Evolutionary conservation across 129 eudicot species (phyloP), one percentile per base, ranked within the genome.

Genomic region (Lonicera japonica): DNA sequence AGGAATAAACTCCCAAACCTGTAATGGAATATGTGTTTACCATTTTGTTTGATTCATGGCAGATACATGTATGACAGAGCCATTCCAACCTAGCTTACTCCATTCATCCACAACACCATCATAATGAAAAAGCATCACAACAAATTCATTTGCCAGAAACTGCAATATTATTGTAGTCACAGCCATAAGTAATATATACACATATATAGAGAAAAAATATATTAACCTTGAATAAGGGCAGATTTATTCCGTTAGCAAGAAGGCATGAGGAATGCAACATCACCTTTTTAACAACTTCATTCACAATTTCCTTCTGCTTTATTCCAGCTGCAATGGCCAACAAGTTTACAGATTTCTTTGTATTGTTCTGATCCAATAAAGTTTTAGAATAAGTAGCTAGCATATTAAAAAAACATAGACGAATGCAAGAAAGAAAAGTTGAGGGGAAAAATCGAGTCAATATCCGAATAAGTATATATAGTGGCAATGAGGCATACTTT

Each of bases 291-390:
- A 91, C 77, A 53, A 91, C 77, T 64, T 70, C 66, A 54, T 87
- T 52, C 36, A 87, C 96, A 43, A 87, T 48, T 50, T 58, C 19
- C 58, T 84, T 87, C 69, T 91, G 98, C 79, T 87, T 91, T 64
- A 87, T 73, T 74, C 98, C 98, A 51, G 79, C 98, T 54, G 98
- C 82, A 67, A 91, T 58, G 54, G 95, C 98, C 77, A 91, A 73
- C 74, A 91, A 76, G 69, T 73, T 87, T 39, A 29, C 55, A 3
- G 88, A 66, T 47, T 41, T 64, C 52, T 61, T 53, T 54, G 81
- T 43, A 43, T 60, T 73, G 19, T 43, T 73, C 94, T 87, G 80
- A 47, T 53, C 54, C 8, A 48, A 51, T 20, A 15, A 50, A 3
- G 8, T 43, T 2, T 1, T 11, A 10, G 13, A 43, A 43, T 43